Evolutionary conservation across 768 basidiomycete species (phyloP).

Genomic region (Gautieria morchelliformis): DNA sequence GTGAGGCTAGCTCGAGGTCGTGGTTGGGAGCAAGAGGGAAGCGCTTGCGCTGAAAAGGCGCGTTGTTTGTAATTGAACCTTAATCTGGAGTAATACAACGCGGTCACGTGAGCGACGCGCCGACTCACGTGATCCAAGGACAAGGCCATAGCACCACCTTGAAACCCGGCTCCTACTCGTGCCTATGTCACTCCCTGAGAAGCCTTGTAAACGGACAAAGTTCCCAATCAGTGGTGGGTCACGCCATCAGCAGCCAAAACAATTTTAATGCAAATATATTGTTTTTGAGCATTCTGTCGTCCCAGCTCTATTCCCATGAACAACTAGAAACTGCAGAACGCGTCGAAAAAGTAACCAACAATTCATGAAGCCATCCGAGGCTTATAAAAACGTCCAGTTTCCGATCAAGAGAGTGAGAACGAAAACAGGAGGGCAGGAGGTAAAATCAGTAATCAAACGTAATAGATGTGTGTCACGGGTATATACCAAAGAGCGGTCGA

Average conservation of each 20-base stretch:
- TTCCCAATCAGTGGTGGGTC: too few species aligned
- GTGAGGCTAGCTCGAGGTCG: constrained; percentile 5
- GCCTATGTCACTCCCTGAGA: too few species aligned
- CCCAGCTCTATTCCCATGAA: neutral
- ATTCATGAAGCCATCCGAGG: neutral
- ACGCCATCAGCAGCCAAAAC: too few species aligned
- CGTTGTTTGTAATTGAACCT: neutral
- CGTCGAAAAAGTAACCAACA: neutral
- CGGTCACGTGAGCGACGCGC: neutral
- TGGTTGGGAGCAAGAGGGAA: constrained; percentile 2
- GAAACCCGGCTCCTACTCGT: too few species aligned
- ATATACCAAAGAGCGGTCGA: neutral
- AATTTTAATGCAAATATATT: neutral
- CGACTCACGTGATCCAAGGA: neutral
- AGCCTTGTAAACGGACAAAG: too few species aligned
- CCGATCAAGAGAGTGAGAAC: neutral
- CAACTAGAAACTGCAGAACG: neutral
- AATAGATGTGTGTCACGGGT: neutral
- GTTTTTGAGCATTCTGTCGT: neutral
- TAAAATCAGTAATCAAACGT: neutral
- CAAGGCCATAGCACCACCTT: too few species aligned
- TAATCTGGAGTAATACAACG: neutral
- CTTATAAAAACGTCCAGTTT: neutral
- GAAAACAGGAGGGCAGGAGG: neutral
- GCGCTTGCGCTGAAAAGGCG: neutral